Conservation (phyloP, 2,329 filamentous ascomycete genomes). For the Aspergillus aculeatinus region DNA sequence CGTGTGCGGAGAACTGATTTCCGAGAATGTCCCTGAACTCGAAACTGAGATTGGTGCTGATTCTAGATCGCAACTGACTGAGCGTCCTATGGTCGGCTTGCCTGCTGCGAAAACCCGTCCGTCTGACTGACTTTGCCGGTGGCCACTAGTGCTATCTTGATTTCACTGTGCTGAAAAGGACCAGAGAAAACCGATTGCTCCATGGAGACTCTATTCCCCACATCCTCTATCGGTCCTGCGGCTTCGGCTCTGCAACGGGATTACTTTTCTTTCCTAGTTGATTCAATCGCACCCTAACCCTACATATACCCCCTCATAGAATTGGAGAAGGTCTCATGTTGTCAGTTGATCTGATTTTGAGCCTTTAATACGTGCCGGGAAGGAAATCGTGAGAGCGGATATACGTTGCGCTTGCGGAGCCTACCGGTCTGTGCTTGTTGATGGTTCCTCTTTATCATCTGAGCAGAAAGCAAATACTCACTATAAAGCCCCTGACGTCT, state of each 20-base stretch:
- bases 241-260: neutral
- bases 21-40: constrained; percentile 21
- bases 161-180: neutral
- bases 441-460: neutral
- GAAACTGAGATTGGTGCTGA: neutral
- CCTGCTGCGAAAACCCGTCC: neutral
- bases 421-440: neutral
- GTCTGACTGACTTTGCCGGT: neutral
- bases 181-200: neutral
- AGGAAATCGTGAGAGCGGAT: neutral
- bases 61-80: neutral
- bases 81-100: neutral
- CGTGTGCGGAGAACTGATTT: constrained; percentile 29
- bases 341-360: neutral
- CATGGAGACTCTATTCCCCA: neutral
- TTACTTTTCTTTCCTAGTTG: neutral
- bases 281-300: neutral
- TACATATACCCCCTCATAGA: neutral
- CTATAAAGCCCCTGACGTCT: neutral
- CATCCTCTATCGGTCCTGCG: neutral
- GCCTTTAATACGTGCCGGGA: neutral
- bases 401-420: neutral
- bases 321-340: neutral
- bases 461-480: neutral
- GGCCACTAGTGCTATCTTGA: neutral